phyloP scores from a whole-genome alignment of 2,329 filamentous ascomycete genomes.

The Fusarium nanum region DNA sequence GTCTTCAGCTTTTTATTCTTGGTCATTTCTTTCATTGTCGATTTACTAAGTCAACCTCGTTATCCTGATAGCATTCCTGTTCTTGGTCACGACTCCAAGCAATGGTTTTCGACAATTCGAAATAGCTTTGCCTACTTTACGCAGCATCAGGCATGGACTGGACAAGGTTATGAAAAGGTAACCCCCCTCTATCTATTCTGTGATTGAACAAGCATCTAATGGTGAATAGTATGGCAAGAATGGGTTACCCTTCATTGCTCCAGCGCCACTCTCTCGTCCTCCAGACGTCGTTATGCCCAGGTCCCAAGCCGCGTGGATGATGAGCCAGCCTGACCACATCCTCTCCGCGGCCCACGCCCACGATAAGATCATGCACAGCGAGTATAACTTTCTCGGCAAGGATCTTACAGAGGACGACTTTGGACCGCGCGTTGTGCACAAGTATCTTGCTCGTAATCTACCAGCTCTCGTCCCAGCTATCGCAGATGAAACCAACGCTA shows the following conservation, averaged over 20 bases:
- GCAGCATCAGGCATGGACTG: slow-evolving; percentile 55
- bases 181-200: too few relatives aligned
- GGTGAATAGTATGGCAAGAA: slow-evolving; percentile 54
- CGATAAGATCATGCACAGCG: slow-evolving; percentile 51
- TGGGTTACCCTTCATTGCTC: slow-evolving; percentile 56
- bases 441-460: slow-evolving; percentile 57
- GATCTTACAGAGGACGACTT: slow-evolving; percentile 53
- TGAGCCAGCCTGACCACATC: slow-evolving; percentile 59
- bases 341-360: slow-evolving; percentile 58
- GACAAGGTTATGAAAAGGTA: slow-evolving; percentile 58
- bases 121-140: slow-evolving; percentile 56
- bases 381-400: slow-evolving; percentile 58
- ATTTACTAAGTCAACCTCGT: slow-evolving; percentile 54
- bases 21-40: slow-evolving; percentile 54
- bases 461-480: slow-evolving; percentile 54
- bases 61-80: slow-evolving; percentile 56
- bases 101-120: slow-evolving; percentile 52
- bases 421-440: slow-evolving; percentile 57
- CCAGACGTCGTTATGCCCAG: slow-evolving; percentile 59
- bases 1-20: slow-evolving; percentile 49
- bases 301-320: slow-evolving; percentile 59
- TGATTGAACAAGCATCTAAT: too few relatives aligned
- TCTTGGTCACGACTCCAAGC: slow-evolving; percentile 52
- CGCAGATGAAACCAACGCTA: slow-evolving; percentile 54
- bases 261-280: slow-evolving; percentile 54